A percentile compares a stretch with the other conserved stretches of the same genome.
These are phyloP conservation scores for Boletus pseudopeckii DNA, from an alignment of 768 basidiomycete species.

Conservation along the genomic window DNA sequence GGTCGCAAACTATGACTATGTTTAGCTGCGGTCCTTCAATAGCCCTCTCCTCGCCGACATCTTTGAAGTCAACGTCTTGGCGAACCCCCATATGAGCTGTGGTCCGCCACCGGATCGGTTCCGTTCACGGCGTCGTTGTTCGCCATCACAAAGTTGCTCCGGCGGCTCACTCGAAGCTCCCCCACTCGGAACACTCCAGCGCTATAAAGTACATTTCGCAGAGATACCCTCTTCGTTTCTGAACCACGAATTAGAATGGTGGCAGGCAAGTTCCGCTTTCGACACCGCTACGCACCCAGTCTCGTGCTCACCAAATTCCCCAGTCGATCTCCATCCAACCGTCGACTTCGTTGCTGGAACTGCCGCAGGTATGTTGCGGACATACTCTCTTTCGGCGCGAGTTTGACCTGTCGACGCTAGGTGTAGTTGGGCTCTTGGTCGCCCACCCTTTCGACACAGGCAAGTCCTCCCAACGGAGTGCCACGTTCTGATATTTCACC, in stretches of 20 bases:
- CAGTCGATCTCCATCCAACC: slow-evolving; percentile 49
- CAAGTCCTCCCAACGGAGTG: slow-evolving; percentile 17
- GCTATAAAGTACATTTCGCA: not conserved
- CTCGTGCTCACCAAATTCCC: slow-evolving; percentile 1
- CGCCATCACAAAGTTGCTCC: not conserved
- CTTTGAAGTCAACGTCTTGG: not conserved
- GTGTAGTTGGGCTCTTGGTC: slow-evolving; percentile 61
- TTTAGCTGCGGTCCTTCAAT: not conserved
- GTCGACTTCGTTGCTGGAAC: slow-evolving; percentile 82
- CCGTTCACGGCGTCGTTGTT: not conserved
- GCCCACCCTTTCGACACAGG: slow-evolving; percentile 80
- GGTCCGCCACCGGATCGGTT: not conserved
- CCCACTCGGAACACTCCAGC: not conserved
- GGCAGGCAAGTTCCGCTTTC: slow-evolving; percentile 11
- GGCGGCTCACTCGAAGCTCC: not conserved
- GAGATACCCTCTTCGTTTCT: not conserved
- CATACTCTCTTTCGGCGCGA: too few relatives aligned
- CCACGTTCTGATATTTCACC: not conserved
- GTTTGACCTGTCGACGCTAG: slow-evolving; percentile 24
- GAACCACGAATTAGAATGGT: slow-evolving; percentile 16
- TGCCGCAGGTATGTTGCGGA: slow-evolving; percentile 43
- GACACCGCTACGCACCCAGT: not conserved
- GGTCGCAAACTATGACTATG: not conserved
- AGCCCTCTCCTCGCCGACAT: not conserved
- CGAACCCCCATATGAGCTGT: not conserved